phyloP scores from a whole-genome alignment of 257 asterid genomes.

The Lithospermum erythrorhizon region DNA sequence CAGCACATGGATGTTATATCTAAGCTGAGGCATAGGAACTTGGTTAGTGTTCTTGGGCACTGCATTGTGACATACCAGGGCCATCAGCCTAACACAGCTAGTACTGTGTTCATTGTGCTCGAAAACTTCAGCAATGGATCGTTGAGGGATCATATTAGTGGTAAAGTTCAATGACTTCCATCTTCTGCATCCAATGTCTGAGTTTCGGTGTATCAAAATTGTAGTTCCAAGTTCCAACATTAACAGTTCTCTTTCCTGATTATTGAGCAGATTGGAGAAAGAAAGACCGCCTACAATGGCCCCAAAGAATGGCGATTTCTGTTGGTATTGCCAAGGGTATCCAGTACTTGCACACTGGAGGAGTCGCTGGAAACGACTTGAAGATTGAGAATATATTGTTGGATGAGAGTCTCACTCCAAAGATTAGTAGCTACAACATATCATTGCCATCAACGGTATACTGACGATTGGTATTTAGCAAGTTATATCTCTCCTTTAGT shows the following conservation, averaged over 20 bases:
- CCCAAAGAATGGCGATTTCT: slow-evolving; percentile 73
- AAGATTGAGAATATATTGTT: slow-evolving; percentile 61
- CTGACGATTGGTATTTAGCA: too few relatives aligned
- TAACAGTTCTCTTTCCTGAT: slow-evolving; percentile 1
- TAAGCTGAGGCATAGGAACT: slow-evolving; percentile 81
- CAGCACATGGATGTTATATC: slow-evolving; percentile 91
- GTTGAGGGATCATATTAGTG: slow-evolving; percentile 61
- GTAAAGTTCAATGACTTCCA: slow-evolving; percentile 20
- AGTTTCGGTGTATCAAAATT: not conserved
- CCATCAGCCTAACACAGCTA: slow-evolving; percentile 73
- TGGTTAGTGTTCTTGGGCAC: slow-evolving; percentile 90
- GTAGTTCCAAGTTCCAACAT: not conserved
- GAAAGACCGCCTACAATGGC: slow-evolving; percentile 83
- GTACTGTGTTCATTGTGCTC: slow-evolving; percentile 69
- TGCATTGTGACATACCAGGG: slow-evolving; percentile 81
- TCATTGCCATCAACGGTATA: slow-evolving; percentile 65
- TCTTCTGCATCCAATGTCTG: not conserved
- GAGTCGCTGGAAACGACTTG: slow-evolving; percentile 65
- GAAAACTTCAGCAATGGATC: slow-evolving; percentile 68
- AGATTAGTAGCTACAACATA: slow-evolving; percentile 72
- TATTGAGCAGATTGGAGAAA: slow-evolving; percentile 68
- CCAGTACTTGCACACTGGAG: slow-evolving; percentile 72
- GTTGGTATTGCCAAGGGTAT: slow-evolving; percentile 85
- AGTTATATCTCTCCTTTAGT: too few relatives aligned
- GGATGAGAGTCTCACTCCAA: slow-evolving; percentile 66